phyloP scores from a whole-genome alignment of 768 basidiomycete species.

The Termitomyces eurrhizus region DNA sequence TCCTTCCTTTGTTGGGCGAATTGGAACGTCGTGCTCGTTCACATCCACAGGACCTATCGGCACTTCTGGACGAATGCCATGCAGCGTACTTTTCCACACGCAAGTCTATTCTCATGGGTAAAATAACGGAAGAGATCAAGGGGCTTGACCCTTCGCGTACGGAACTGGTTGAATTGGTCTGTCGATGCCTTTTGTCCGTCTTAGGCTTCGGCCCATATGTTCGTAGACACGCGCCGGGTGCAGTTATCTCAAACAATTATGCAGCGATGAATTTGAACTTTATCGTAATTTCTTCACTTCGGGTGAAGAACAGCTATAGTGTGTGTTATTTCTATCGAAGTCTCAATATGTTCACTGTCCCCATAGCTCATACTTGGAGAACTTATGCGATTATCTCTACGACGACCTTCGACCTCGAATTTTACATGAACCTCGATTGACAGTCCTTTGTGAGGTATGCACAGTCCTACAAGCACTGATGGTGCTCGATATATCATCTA shows the following conservation, averaged over 20 bases:
- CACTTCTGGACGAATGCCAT: conserved; percentile 85
- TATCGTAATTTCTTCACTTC: conserved; percentile 85
- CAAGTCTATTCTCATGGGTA: conserved; percentile 64
- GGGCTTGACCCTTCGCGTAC: conserved; percentile 74
- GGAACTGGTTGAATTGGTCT: conserved; percentile 85
- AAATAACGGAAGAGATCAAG: conserved; percentile 78
- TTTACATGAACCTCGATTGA: conserved; percentile 85
- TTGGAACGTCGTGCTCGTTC: conserved; percentile 73
- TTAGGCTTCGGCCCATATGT: background rate
- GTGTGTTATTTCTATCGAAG: conserved; percentile 14
- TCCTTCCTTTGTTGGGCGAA: conserved; percentile 78
- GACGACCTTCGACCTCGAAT: conserved; percentile 96
- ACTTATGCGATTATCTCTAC: conserved; percentile 89
- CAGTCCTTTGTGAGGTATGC: conserved; percentile 90
- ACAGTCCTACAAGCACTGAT: conserved; percentile 94
- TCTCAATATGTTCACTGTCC: conserved; percentile 2
- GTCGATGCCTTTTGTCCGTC: conserved; percentile 11
- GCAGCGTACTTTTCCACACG: conserved; percentile 76
- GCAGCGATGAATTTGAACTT: conserved; percentile 84
- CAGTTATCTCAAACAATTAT: conserved; percentile 88
- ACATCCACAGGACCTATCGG: conserved; percentile 81
- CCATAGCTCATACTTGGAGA: conserved; percentile 80
- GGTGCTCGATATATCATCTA: conserved; percentile 73
- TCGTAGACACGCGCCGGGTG: conserved; percentile 85
- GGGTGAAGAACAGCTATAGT: conserved; percentile 65